phyloP scores from a whole-genome alignment of 768 basidiomycete genomes.

The Leccinum subgranulosum region DNA sequence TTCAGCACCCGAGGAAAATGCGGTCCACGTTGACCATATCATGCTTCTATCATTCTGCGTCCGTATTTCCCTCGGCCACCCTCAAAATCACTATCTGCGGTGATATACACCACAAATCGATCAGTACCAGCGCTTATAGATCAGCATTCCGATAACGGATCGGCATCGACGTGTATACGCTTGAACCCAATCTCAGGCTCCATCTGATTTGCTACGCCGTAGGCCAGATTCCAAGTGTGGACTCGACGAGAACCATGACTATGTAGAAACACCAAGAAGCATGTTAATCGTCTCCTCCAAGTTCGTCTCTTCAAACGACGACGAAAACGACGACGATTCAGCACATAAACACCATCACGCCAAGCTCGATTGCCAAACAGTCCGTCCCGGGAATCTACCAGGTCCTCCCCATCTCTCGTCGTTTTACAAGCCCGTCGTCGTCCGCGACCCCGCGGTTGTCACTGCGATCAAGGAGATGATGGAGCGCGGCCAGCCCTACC shows the following conservation, averaged over 20 bases:
- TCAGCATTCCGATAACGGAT: neutral
- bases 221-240: neutral
- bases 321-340: no score
- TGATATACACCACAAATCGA: slow-evolving; percentile 8
- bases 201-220: neutral
- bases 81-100: slow-evolving; percentile 13
- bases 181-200: neutral
- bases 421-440: no score
- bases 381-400: no score
- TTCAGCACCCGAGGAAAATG: neutral
- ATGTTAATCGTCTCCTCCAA: no score
- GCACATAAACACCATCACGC: no score
- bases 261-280: neutral
- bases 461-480: no score
- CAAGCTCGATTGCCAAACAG: no score
- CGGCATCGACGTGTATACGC: slow-evolving; percentile 4
- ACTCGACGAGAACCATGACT: neutral
- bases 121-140: neutral
- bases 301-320: no score
- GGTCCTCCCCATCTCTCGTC: no score
- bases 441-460: no score
- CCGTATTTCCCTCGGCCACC: slow-evolving; percentile 2
- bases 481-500: no score
- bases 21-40: neutral
- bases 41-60: slow-evolving; percentile 3